Conservation (phyloP, 352 stramenopile species). For the Plasmopara viticola region DNA sequence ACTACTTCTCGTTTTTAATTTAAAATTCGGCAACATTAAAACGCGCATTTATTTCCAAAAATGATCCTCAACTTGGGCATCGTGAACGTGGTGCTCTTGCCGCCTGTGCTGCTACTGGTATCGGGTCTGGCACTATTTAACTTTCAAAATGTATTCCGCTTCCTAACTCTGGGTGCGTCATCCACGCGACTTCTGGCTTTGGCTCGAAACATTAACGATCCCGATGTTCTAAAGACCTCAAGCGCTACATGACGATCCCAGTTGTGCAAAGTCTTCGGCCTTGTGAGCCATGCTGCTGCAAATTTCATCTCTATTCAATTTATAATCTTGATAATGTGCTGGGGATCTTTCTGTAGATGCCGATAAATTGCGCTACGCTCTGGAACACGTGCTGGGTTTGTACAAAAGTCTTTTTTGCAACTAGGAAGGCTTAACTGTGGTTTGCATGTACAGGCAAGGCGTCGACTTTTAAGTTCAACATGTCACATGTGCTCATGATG, state of each 20-base stretch:
- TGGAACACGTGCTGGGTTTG: slow-evolving; percentile 62
- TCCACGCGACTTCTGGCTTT: background rate
- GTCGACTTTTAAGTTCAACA: slow-evolving; percentile 71
- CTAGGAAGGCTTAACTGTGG: slow-evolving; percentile 4
- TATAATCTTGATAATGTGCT: background rate
- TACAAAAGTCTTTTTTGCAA: background rate
- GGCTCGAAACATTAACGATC: slow-evolving; percentile 3
- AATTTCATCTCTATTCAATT: background rate
- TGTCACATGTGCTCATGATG: slow-evolving; percentile 79
- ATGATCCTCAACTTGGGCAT: slow-evolving; percentile 47
- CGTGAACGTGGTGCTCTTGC: slow-evolving; percentile 62
- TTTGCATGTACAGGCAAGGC: slow-evolving; percentile 40
- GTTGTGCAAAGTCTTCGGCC: slow-evolving; percentile 47
- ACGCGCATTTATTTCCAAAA: background rate
- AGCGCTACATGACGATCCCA: slow-evolving; percentile 63
- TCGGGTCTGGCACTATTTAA: slow-evolving; percentile 67
- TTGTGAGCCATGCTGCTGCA: slow-evolving; percentile 24
- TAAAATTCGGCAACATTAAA: too few species aligned
- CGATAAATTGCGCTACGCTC: slow-evolving; percentile 55
- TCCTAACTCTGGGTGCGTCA: slow-evolving; percentile 54
- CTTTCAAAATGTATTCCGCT: slow-evolving; percentile 72
- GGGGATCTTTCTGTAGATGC: slow-evolving; percentile 31
- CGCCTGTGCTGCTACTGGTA: slow-evolving; percentile 58
- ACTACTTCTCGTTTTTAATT: too few species aligned
- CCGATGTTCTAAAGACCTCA: slow-evolving; percentile 31